phyloP scores from a whole-genome alignment of 345 rosid species.

The Hypericum perforatum region DNA sequence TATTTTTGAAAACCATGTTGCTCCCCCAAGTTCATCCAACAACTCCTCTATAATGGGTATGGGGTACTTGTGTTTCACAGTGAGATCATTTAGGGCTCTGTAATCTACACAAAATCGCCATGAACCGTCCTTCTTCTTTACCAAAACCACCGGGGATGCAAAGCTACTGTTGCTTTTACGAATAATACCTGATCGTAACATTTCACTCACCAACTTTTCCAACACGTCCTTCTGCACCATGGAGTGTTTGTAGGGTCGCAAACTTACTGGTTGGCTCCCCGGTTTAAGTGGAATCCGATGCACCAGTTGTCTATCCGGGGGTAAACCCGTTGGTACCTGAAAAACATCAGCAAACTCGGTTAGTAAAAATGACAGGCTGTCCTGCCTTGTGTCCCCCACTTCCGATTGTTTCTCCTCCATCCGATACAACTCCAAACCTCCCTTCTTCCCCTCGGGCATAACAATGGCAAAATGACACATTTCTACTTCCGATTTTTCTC shows the following conservation, averaged over 20 bases:
- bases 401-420: too few relatives aligned
- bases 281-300: background rate
- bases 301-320: too few relatives aligned
- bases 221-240: background rate
- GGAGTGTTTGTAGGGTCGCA: background rate
- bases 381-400: too few relatives aligned
- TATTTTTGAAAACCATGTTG: background rate
- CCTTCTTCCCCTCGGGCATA: too few relatives aligned
- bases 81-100: background rate
- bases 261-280: background rate
- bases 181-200: background rate
- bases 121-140: background rate
- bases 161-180: background rate
- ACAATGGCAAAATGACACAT: too few relatives aligned
- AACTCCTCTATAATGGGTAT: background rate
- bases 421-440: too few relatives aligned
- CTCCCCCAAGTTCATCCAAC: background rate
- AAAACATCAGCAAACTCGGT: too few relatives aligned
- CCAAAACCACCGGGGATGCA: background rate
- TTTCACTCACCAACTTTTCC: background rate
- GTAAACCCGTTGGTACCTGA: too few relatives aligned
- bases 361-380: too few relatives aligned
- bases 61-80: background rate
- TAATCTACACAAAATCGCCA: background rate
- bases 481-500: too few relatives aligned